Base-by-base conservation (phyloP, 495 filamentous ascomycete genomes). In the Hypoxylon rickii region DNA sequence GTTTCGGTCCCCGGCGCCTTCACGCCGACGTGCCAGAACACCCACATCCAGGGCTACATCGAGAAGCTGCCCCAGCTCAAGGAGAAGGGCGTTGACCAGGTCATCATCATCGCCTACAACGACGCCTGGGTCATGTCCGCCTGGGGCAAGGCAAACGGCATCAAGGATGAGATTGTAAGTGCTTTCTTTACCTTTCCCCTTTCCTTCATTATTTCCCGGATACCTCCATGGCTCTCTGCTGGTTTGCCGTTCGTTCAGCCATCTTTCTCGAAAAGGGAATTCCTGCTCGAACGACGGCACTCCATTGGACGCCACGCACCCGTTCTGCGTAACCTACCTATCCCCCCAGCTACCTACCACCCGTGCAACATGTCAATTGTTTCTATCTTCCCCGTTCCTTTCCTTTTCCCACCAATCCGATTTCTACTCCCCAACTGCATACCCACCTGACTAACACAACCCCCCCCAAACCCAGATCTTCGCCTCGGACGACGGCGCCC, bases 1-100 rank as follows among this genome's bases (percentile, higher is more conserved):
- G 88, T 97, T 76, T 83, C 89, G 61, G 88, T 96, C 48, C 92
- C 92, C 51, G 92, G 92, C 63, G 93, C 93, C 46, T 97, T 97
- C 86, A 97, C 93, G 33, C 93, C 93, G 32, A 88, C 89, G 63
- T 97, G 93, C 83, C 89, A 89, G 52, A 88, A 85, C 65, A 79
- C 81, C 66, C 92, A 97, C 78, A 80, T 97, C 61, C 88, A 90
- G 34, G 88, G 89, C 54, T 96, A 92, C 83, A 83, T 94, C 58
- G 73, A 80, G 74, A 86, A 91, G 62, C 74, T 89, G 41, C 69
- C 79, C 32, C 76, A 87, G 70, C 78, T 97, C 70, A 86, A 85
- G 76, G 77, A 73, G 56, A 94, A 93, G 81, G 92, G 90, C 60
- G 90, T 96, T 57, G 90, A 96, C 73, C 68, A 88, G 48, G 83